Evolutionary conservation across 139 green algal species (phyloP), one percentile per base, ranked within the genome.

Genomic region (Picochlorum sp.): DNA sequence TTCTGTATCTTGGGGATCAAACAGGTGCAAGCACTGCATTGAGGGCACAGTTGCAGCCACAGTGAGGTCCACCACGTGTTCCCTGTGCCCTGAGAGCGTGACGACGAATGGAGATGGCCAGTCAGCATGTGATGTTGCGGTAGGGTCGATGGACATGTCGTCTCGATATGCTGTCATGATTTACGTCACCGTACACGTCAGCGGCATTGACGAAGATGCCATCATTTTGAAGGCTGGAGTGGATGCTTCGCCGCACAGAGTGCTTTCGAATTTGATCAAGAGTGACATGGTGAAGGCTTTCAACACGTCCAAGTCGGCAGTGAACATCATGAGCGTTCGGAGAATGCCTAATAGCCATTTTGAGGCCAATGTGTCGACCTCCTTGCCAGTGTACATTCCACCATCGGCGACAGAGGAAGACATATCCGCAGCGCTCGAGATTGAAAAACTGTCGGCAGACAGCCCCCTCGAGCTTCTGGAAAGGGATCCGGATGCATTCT

Each of bases 1-100:
- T 68, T 63, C 68, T 45, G 57, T 61, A 49, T 73, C 65, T 31
- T 85, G 78, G 78, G 75, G 78, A 6, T 81, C 76, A 20, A 60
- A 45, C 23, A 60, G 77, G 50, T 85, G 78, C 68, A 67, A 65
- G n/a, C 70, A 81, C 50, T 85, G 78, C 71, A 80, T 81, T n/a
- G 61, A 49, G 21, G 68, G 62, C 11, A 84, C 77, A 2, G 73
- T 67, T 54, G 50, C 75, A 14, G 62, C 75, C 2, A 10, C 1
- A 41, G 60, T 51, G 61, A 65, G 58, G 9, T 65, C 67, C 1
- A 67, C 60, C 5, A 54, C 76, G 26, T 85, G 78, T 63, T 16
- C 44, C 7, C 65, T 81, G 60, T 85, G 78, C 51, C 71, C 72
- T 4, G 47, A 76, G 47, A 31, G 60, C 26, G 68, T 49, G 11